phyloP scores from a whole-genome alignment of 306 rosid genomes.

The Cucumis sativus region DNA sequence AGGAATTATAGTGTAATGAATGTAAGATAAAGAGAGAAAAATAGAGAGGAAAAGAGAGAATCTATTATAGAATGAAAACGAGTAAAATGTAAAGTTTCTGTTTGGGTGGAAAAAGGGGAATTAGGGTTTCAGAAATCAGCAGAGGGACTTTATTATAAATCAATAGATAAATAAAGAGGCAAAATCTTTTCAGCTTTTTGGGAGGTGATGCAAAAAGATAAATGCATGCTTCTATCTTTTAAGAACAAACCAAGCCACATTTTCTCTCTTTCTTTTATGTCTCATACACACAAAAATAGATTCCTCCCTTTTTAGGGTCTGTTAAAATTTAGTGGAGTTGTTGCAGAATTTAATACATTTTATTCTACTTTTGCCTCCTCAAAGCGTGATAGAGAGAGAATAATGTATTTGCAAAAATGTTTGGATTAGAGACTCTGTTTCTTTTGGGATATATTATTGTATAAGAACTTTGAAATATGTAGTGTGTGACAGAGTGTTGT shows the following conservation, averaged over 20 bases:
- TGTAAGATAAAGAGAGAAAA: background rate
- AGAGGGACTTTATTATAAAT: background rate
- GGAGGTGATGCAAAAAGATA: background rate
- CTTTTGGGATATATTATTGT: too few species aligned
- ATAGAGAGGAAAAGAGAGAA: background rate
- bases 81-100: background rate
- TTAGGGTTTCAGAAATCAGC: background rate
- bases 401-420: background rate
- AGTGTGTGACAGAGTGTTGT: too few species aligned
- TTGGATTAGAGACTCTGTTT: background rate
- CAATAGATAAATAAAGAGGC: background rate
- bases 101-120: background rate
- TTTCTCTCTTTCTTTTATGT: background rate
- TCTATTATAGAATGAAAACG: background rate
- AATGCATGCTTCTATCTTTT: background rate
- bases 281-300: background rate
- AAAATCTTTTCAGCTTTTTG: background rate
- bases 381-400: background rate
- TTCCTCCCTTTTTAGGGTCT: background rate
- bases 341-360: background rate
- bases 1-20: background rate
- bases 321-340: background rate
- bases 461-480: too few species aligned
- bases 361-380: background rate
- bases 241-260: background rate